Evolutionary conservation across 116 monocot genomes (phyloP), one percentile per base, ranked within the genome.

Genomic region (Dioscorea cayenensis): DNA sequence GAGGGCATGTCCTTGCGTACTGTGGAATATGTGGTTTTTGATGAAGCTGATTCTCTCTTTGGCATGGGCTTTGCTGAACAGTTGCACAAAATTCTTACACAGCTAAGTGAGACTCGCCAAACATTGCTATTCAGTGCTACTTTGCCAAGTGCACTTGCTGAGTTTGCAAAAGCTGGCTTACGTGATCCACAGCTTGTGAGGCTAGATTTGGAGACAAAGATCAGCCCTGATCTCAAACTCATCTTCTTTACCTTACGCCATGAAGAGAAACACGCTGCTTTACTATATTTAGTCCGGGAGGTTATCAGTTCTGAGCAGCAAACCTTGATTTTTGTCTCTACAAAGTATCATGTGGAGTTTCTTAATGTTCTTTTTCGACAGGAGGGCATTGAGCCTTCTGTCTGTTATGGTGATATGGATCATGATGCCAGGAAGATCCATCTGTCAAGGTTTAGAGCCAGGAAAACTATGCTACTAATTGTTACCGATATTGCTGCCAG

Each of bases 1-100:
- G 88, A 91, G 62, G 91, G 80, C 65, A 91, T 95, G 95, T 84
- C 89, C 25, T 73, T 95, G 28, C 81, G 78, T 1, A 85, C 85
- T 10, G 92, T 95, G 25, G 95, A 96, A 75, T 96, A 90, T 81
- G 90, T 96, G 51, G 96, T 96, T 17, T 96, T 96, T 72, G 96
- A 96, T 79, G 96, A 96, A 79, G 96, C 90, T 12, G 96, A 96
- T 76, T 74, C 77, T 63, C 84, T 96, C 2, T 96, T 96, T 72
- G 85, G 86, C 22, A 90, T 92, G 96, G 96, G 96, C 17, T 96
- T 96, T 76, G 82, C 79, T 14, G 84, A 92, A n/a, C 92, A 96
- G 68, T 76, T 96, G 77, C 90, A 85, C 55, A 75, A 77, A 65
- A 92, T 96, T 68, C 87, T 96, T 60, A n/a, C 10, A 7, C 83